Evolutionary conservation across 2,329 filamentous ascomycete genomes (phyloP).

Genomic region (Alternaria ventricosa): DNA sequence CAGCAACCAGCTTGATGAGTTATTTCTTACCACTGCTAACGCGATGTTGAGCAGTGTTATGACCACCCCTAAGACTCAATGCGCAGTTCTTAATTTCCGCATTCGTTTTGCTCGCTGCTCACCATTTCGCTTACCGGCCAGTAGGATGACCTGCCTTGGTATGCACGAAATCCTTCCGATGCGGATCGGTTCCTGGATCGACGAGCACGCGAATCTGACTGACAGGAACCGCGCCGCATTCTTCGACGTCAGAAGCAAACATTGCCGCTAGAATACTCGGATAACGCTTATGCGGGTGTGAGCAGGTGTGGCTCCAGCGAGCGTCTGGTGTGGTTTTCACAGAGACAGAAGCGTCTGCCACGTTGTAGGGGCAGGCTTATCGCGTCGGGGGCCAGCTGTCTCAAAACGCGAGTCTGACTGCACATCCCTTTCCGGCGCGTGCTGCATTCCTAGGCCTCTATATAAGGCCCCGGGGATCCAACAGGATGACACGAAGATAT

Average conservation of each 20-base stretch:
- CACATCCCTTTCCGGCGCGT: not conserved
- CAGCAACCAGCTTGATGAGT: not conserved
- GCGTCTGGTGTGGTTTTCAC: not conserved
- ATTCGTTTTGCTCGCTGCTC: conserved; percentile 17
- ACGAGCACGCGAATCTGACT: not conserved
- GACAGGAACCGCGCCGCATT: not conserved
- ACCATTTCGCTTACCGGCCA: conserved; percentile 25
- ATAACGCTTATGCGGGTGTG: not conserved
- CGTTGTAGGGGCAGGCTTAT: not conserved
- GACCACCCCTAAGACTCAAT: conserved; percentile 9
- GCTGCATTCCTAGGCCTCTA: not conserved
- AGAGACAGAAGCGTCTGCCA: not conserved
- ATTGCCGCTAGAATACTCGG: not conserved
- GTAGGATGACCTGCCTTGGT: conserved; percentile 9
- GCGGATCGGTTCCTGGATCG: conserved; percentile 16
- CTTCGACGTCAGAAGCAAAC: not conserved
- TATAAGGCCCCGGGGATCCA: not conserved
- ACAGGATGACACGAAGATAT: not conserved
- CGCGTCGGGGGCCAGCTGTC: not conserved
- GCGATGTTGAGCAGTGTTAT: not conserved
- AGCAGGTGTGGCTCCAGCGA: not conserved
- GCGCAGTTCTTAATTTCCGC: conserved; percentile 19
- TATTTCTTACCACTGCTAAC: conserved; percentile 4
- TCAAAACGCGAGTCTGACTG: not conserved
- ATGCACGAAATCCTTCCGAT: conserved; percentile 14